Base-by-base conservation (phyloP, 2,329 filamentous ascomycete genomes). In the Epichloe baconii region DNA sequence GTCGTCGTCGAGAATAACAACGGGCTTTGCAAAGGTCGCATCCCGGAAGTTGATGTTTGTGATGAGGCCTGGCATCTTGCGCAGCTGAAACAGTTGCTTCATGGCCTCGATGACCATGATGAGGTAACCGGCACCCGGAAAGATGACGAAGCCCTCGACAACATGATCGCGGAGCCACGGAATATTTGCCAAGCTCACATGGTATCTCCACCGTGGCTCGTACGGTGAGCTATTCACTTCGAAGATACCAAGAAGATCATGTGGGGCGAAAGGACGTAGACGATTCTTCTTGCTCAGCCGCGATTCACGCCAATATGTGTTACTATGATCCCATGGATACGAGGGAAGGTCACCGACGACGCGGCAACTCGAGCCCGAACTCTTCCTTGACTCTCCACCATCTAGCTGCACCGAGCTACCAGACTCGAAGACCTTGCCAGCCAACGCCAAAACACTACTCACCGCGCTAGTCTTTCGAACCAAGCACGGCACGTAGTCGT, bases 101-200 rank as follows among this genome's bases (percentile, higher is more conserved):
- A 31, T 31, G 19, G 42, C 42, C 17, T 44, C 42, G 5, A 44
- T 31, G 14, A 19, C 42, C 42, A 44, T 21, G 14, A 6, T n/a
- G 6, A 71, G 35, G 51, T 68, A 72, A 0, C 59, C 66, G 2
- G 69, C 64, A 5, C 49, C 61, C 0, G 71, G 70, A 45, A 69
- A 70, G 1, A 73, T 54, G 19, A 54, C 50, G 17, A 55, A 45
- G 0, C 49, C 51, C 8, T 54, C 63, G 49, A 49, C 62, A 44
- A 0, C 55, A 54, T 51, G 64, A 50, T 58, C 55, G 5, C 44
- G 42, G 2, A 71, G 49, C 71, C 70, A 73, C 7, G 57, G 55
- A 17, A 57, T 21, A 3, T 60, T 56, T 11, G 52, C 38, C 3
- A 59, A 49, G 23, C 51, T 51, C 15, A 62, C 44, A 17, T 56